A percentile compares a stretch with the other conserved stretches of the same genome.
These are phyloP conservation scores for Diaporthe sp. DNA, from an alignment of 2,329 filamentous ascomycete species.

Conservation along the genomic window DNA sequence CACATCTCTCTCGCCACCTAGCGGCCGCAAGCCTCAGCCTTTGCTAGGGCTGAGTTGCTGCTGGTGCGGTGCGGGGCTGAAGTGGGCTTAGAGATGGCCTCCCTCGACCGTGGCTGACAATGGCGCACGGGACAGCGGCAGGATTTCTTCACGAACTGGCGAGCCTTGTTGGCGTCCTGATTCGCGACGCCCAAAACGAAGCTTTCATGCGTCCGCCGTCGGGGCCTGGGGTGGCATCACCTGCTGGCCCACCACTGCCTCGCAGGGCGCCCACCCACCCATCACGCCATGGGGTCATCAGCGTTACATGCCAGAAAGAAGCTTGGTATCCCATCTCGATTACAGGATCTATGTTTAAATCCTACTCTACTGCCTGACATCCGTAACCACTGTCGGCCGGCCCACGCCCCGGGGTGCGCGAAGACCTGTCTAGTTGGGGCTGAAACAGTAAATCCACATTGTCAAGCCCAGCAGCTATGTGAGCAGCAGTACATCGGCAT, in stretches of 20 bases:
- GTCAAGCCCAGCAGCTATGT: not conserved
- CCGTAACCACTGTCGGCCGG: no score
- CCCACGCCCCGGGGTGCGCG: not conserved
- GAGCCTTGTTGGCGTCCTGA: not conserved
- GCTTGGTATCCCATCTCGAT: constrained; percentile 1
- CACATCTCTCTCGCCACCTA: not conserved
- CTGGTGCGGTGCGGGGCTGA: constrained; percentile 6
- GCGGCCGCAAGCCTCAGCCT: constrained; percentile 23
- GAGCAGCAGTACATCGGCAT: not conserved
- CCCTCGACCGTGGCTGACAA: not conserved
- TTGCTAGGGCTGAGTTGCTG: constrained; percentile 15
- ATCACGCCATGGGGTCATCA: not conserved
- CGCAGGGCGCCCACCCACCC: not conserved
- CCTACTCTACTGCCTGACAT: constrained; percentile 3
- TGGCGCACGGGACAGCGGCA: not conserved
- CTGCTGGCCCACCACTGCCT: not conserved
- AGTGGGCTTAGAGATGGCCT: not conserved
- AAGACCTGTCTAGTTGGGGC: not conserved
- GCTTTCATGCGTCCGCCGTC: not conserved
- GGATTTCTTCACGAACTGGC: not conserved
- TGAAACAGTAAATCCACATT: not conserved
- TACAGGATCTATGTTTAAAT: constrained; percentile 15
- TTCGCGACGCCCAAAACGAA: not conserved
- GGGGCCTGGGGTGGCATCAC: not conserved
- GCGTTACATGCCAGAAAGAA: constrained; percentile 7